Evolutionary conservation across 352 stramenopile species (phyloP), one percentile per base, ranked within the genome.

Genomic region (Paralagenidium karlingii): DNA sequence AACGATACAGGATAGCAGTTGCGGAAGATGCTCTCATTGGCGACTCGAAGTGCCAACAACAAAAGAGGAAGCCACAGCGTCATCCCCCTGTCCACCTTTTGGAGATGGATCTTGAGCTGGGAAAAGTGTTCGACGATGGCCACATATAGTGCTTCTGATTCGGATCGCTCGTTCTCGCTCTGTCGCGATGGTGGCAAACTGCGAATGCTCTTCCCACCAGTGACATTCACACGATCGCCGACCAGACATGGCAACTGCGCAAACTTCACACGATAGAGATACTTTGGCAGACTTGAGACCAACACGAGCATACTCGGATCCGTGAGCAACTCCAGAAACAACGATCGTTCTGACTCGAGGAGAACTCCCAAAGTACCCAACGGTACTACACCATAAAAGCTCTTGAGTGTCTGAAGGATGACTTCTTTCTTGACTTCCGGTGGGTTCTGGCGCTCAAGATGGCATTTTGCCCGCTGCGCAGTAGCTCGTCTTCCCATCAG

Each of bases 1-100:
- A 82, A 82, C 38, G 57, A 83, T 12, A 65, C 38, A 0, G 74
- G 68, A 33, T 84, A 87, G 40, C 76, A 63, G 22, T 58, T 51
- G 21, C 68, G 68, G n/a, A 65, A 73, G 3, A 82, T 45, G 12
- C 69, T 80, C 31, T 82, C 67, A 8, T 82, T 34, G 10, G 63
- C 53, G 1, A 87, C 60, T 10, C 74, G 69, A 13, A 84, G 58
- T 16, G 55, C 67, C 0, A 87, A 51, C 12, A 87, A 42, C 5
- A 77, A 28, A 8, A 87, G 46, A 3, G 69, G 66, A 8, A 85
- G 28, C 20, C 63, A 60, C 2, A 79, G 43, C 12, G 49, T 25
- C 3, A 68, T 21, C 2, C 59, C 59, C 12, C 60, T 58, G 13
- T 55, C 47, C 26, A 57, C 45, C 11, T 30, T 40, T 26, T 45